Evolutionary conservation across 345 rosid genomes (phyloP).

Genomic region (Viola odorata): DNA sequence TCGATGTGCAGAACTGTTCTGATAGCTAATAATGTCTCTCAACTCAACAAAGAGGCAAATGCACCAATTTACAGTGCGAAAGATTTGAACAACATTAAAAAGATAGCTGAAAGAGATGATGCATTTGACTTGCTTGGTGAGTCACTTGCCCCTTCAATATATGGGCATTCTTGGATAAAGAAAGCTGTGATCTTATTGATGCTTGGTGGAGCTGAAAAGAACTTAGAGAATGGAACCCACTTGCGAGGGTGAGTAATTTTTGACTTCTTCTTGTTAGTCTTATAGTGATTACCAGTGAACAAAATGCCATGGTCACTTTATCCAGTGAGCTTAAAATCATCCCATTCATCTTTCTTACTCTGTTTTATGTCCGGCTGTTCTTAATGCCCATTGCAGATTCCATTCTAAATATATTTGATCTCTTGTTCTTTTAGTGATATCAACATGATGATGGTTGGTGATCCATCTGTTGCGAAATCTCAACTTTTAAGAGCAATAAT

Average conservation of each 20-base stretch:
- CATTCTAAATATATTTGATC: neutral
- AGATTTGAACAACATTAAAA: slow-evolving; percentile 77
- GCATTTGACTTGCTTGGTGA: slow-evolving; percentile 80
- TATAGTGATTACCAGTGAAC: neutral
- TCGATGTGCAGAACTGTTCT: slow-evolving; percentile 70
- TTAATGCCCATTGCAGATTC: neutral
- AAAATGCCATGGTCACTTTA: neutral
- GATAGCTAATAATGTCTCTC: slow-evolving; percentile 78
- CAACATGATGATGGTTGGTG: slow-evolving; percentile 99
- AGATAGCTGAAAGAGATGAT: slow-evolving; percentile 84
- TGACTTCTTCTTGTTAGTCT: neutral
- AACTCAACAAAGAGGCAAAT: slow-evolving; percentile 94
- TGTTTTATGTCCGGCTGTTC: neutral
- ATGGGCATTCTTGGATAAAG: slow-evolving; percentile 96
- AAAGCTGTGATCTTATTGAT: slow-evolving; percentile 87
- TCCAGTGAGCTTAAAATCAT: too few relatives aligned
- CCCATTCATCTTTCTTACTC: neutral
- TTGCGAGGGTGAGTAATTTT: slow-evolving; percentile 75
- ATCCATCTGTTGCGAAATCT: slow-evolving; percentile 99
- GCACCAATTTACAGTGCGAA: slow-evolving; percentile 80
- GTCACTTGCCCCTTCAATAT: slow-evolving; percentile 93
- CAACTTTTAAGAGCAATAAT: slow-evolving; percentile 95
- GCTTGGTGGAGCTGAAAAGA: slow-evolving; percentile 97
- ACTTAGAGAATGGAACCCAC: slow-evolving; percentile 91
- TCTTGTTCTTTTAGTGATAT: slow-evolving; percentile 56